Base-by-base conservation (phyloP, 164 flowering plant species). In the Paratinospora sagittata region DNA sequence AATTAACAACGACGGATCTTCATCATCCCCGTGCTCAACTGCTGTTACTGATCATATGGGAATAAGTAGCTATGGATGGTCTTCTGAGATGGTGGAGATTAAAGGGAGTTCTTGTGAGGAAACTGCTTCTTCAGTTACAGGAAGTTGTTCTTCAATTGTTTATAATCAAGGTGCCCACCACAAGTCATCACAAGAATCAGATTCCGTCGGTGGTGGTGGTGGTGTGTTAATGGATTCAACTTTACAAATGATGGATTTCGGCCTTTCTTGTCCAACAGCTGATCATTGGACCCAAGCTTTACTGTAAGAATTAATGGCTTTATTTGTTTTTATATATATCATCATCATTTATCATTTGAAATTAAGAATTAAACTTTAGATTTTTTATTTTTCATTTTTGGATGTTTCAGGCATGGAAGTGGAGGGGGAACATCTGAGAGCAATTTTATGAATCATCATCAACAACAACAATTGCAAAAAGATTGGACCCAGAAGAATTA, bases 221-320 rank as follows among this genome's bases (percentile, higher is more conserved):
- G 63, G 77, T 65, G 17, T 80, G 8, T 70, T 75, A 73, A 73
- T 76, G 26, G 88, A 88, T 76, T 83, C 86, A 6, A 75, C 84
- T 64, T 73, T 82, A 65, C 87, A 78, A 68, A 81, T 85, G 76
- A 74, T 82, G 83, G 89, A 84, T 30, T 83, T 76, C 55, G 80
- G 79, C 34, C 82, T 84, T 70, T 80, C 86, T 0, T 77, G 85
- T 0, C 17, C 85, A 3, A 33, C 85, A 5, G 68, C 78, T 6
- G 84, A 83, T 52, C 58, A 52, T 67, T 87, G 90, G 90, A 83
- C 73, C 77, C 86, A 79, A 77, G 57, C 84, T 70, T 69, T 85
- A 26, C 61, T 85, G 92, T 88, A 84, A 87, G 93, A 72, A 1
- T 26, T 24, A 21, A 1, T 60, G 41, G 4, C 47, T 65, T 65